A percentile compares a stretch with the other conserved stretches of the same genome.
phyloP scores from a whole-genome alignment of 2,329 filamentous ascomycete species.

The Fusarium nelsonii region DNA sequence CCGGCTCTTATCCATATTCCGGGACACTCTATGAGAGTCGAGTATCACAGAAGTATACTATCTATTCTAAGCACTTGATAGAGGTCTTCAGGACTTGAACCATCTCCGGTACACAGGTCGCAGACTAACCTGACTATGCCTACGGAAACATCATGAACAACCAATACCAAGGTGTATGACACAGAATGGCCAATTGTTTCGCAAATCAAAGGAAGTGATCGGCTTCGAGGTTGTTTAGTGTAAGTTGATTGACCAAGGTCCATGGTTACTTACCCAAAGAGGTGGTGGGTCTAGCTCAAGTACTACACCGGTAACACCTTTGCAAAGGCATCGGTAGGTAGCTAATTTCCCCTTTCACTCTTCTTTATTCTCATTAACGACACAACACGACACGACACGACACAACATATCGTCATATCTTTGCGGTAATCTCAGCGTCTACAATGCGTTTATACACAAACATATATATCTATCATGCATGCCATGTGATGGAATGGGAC shows the following conservation, averaged over 20 bases:
- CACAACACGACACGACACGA: neutral
- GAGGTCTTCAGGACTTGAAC: neutral
- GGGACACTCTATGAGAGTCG: too few relatives aligned
- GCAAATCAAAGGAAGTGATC: constrained; percentile 10
- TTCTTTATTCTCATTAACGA: neutral
- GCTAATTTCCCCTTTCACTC: neutral
- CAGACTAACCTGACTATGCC: neutral
- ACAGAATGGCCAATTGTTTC: neutral
- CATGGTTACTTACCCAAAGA: constrained; percentile 17
- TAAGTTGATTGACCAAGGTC: constrained; percentile 24
- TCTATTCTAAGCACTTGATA: too few relatives aligned
- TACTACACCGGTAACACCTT: constrained; percentile 1
- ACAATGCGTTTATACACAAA: constrained; percentile 20
- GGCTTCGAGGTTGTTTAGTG: constrained; percentile 8
- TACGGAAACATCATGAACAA: neutral
- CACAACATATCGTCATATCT: neutral
- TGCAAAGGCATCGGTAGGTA: neutral
- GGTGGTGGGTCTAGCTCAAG: constrained; percentile 21
- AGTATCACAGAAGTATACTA: too few relatives aligned
- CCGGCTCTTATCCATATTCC: too few relatives aligned
- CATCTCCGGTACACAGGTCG: neutral
- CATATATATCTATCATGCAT: constrained; percentile 29
- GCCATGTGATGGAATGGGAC: neutral
- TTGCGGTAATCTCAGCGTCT: neutral
- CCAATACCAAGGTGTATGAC: neutral